Evolutionary conservation across 2,329 filamentous ascomycete genomes (phyloP).

Genomic region (Cladosporium phlei): DNA sequence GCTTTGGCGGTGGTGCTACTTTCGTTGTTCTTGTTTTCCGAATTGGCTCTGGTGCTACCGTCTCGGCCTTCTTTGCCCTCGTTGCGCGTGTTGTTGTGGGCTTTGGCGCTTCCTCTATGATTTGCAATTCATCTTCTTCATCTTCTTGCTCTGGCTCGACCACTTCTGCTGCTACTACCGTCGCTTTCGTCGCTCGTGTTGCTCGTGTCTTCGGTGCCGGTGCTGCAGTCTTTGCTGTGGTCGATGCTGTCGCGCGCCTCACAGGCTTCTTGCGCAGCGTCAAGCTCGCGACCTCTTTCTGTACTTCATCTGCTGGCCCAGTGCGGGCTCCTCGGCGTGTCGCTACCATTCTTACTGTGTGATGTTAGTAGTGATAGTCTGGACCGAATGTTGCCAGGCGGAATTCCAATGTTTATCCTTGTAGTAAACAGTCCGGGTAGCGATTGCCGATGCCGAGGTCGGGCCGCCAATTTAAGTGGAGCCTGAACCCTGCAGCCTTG

Average conservation of each 20-base stretch:
- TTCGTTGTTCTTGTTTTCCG: conserved; percentile 20
- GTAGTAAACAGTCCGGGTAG: not conserved
- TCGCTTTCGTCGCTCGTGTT: conserved; percentile 22
- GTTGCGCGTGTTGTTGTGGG: conserved; percentile 9
- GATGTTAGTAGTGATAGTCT: conserved; percentile 10
- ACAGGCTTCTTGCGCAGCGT: conserved; percentile 32
- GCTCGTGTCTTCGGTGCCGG: conserved; percentile 15
- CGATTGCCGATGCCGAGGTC: not conserved
- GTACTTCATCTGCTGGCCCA: conserved; percentile 18
- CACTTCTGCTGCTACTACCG: too few species aligned
- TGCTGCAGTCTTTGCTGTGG: conserved; percentile 3
- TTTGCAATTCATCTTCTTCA: conserved; percentile 7
- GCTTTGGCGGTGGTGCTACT: conserved; percentile 9
- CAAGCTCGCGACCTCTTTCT: conserved; percentile 13
- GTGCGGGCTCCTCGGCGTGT: conserved; percentile 30
- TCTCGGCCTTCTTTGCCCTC: conserved; percentile 2
- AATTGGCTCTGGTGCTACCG: conserved; percentile 13
- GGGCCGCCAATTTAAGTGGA: too few species aligned
- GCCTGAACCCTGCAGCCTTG: too few species aligned
- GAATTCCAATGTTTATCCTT: conserved; percentile 9
- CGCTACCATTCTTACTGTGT: conserved; percentile 30
- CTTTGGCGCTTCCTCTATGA: conserved; percentile 11
- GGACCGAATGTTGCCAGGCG: too few species aligned
- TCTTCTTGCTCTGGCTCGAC: conserved; percentile 15
- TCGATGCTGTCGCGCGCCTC: conserved; percentile 24